A percentile compares a stretch with the other conserved stretches of the same genome.
Evolutionary conservation across 164 flowering plant genomes (phyloP).

Genomic region (Aristolochia fimbriata): DNA sequence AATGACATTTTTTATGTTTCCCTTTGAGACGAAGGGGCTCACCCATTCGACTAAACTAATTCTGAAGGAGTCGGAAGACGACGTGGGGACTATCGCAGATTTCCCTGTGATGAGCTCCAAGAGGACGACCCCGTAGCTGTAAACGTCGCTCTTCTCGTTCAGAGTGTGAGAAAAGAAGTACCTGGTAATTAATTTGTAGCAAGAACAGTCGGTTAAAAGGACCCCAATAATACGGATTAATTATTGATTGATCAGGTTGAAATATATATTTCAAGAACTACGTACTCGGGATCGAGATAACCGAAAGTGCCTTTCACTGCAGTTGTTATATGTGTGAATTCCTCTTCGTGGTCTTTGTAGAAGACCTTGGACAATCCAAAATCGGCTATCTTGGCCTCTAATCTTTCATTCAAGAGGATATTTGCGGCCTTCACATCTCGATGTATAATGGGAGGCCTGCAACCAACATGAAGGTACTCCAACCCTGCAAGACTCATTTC

Average conservation of each 20-base stretch:
- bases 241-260: neutral
- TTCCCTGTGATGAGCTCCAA: slow-evolving; percentile 39
- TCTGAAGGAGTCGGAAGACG: neutral
- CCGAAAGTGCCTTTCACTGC: slow-evolving; percentile 36
- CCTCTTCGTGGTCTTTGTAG: neutral
- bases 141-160: slow-evolving; percentile 47
- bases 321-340: slow-evolving; percentile 5
- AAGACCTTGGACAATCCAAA: slow-evolving; percentile 5
- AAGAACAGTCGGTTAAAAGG: no score
- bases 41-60: slow-evolving; percentile 26
- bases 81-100: slow-evolving; percentile 8
- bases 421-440: slow-evolving; percentile 6
- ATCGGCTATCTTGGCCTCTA: slow-evolving; percentile 5
- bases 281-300: slow-evolving; percentile 58
- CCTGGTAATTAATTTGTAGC: slow-evolving; percentile 10
- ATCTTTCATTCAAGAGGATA: slow-evolving; percentile 3
- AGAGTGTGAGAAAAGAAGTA: slow-evolving; percentile 18
- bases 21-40: slow-evolving; percentile 4
- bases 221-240: no score
- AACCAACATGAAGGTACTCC: slow-evolving; percentile 3
- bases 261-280: slow-evolving; percentile 7
- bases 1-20: slow-evolving; percentile 18
- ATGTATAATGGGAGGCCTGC: slow-evolving; percentile 5
- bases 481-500: neutral
- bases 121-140: slow-evolving; percentile 41